Evolutionary conservation across 2,329 filamentous ascomycete genomes (phyloP).

Genomic region (Aspergillus proliferans): DNA sequence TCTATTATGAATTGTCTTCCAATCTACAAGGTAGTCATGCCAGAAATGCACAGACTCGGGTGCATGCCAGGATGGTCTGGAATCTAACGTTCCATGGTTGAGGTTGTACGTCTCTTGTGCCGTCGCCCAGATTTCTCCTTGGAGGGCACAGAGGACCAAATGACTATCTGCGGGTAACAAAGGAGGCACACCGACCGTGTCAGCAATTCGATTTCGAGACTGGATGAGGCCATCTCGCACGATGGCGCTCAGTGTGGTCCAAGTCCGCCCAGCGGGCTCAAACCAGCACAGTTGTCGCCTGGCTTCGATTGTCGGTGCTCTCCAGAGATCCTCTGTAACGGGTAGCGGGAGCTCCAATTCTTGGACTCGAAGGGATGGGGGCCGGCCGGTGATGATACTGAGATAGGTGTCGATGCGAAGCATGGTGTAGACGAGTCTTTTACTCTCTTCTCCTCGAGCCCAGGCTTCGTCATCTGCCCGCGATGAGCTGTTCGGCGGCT

Average conservation of each 20-base stretch:
- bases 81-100: background rate
- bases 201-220: background rate
- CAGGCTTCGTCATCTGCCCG: background rate
- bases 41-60: background rate
- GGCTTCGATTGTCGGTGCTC: background rate
- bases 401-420: background rate
- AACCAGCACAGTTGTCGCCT: background rate
- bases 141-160: background rate
- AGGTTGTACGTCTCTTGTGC: background rate
- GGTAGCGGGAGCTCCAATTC: background rate
- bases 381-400: background rate
- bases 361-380: background rate
- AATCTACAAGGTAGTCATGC: background rate
- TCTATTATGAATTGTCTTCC: background rate
- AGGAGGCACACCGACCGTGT: background rate
- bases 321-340: background rate
- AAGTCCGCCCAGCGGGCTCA: background rate
- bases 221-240: background rate
- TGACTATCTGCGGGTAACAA: background rate
- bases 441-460: background rate
- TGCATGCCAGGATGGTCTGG: background rate
- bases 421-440: background rate
- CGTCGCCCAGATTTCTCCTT: background rate
- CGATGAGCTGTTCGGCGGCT: background rate
- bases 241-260: background rate